Base-by-base conservation (phyloP, 179 eudicot genomes). In the Silene noctiflora region DNA sequence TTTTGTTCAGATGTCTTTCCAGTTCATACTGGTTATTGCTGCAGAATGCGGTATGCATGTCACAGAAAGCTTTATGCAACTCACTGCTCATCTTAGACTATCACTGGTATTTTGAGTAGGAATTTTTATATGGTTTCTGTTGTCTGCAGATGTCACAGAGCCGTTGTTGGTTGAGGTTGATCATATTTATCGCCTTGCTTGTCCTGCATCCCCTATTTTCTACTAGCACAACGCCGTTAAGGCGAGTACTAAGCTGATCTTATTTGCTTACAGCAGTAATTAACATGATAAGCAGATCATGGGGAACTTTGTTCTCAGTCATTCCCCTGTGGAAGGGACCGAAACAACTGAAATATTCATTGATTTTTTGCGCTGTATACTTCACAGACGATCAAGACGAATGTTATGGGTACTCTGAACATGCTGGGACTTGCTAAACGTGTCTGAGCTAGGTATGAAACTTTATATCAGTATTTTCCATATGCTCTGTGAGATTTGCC, bases 371-470 rank as follows among this genome's bases (percentile, higher is more conserved):
- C 13, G 17, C 17, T 51, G 4, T 22, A 72, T 72, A 73, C 39
- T 29, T 79, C 35, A 73, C 89, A 94, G 98, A 94, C 98, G 17
- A 94, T 94, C 83, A 95, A 93, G 91, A 95, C 98, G 72, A 93
- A 95, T 80, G 98, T 95, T 71, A 93, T 95, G 85, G 99, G 99
- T 58, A 95, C 98, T 29, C 72, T 95, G 78, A 95, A 95, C 88
- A 91, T 95, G 98, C 83, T 95, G 79, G 98, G 98, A 76, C 98
- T 95, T 80, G 98, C 98, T 82, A 93, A 95, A 86, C 88, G 97
- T 77, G 99, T 95, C 35, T 98, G 98, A 83, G 98, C 99, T 76
- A 92, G 97, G 98, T 94, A 72, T 77, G 29, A 75, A 58, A 35
- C 67, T 24, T 61, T 8, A 35, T 5, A 24, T 35, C 59, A 46